Percentiles rank a stretch among this genome's conserved stretches.
Evolutionary conservation across 2,329 filamentous ascomycete species (phyloP).

Genomic region (Microascus cirrosus): DNA sequence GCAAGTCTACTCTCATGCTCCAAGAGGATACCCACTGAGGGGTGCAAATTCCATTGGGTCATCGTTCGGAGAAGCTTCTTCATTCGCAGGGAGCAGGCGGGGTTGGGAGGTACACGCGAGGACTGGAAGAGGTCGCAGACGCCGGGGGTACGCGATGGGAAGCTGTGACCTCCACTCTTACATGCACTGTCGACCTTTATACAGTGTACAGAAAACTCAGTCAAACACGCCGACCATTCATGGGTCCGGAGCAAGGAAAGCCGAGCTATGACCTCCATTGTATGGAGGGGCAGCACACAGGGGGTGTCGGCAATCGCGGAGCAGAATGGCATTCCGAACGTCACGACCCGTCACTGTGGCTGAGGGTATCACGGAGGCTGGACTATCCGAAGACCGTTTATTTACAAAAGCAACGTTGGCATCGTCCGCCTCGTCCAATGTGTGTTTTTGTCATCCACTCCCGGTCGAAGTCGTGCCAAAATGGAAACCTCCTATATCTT

Average conservation of each 20-base stretch:
- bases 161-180: neutral
- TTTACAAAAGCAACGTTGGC: too few species aligned
- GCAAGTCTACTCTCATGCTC: neutral
- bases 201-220: conserved; percentile 1
- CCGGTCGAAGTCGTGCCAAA: too few species aligned
- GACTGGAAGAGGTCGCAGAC: neutral
- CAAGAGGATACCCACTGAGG: neutral
- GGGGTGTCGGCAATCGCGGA: neutral
- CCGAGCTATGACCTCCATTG: conserved; percentile 3
- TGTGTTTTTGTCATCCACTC: too few species aligned
- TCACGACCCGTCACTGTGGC: neutral
- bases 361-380: too few species aligned
- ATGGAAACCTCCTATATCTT: too few species aligned
- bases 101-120: neutral
- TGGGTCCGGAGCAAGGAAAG: neutral
- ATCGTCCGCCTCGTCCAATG: too few species aligned
- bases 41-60: neutral
- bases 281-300: neutral
- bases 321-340: neutral
- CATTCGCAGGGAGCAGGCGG: neutral
- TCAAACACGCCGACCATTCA: neutral
- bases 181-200: neutral
- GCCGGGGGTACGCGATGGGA: neutral
- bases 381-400: too few species aligned
- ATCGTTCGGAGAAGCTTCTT: neutral